Conservation (phyloP, 768 basidiomycete species). For the Nidula microcarpa region DNA sequence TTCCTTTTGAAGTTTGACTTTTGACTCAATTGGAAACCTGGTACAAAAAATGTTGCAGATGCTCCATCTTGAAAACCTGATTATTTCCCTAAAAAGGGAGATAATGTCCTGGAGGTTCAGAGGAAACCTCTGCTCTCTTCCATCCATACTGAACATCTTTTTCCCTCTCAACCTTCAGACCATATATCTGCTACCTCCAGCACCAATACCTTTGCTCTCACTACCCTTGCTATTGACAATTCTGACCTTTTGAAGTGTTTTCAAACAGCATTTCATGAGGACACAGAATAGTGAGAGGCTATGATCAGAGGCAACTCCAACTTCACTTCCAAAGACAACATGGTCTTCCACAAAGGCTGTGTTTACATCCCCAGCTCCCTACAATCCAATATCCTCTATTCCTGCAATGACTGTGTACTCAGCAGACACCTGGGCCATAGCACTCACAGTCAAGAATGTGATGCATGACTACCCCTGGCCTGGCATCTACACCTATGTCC, state of each 20-base stretch:
- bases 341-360: constrained; percentile 18
- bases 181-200: constrained; percentile 15
- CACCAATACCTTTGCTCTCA: constrained; percentile 19
- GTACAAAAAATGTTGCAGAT: constrained; percentile 23
- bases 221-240: constrained; percentile 20
- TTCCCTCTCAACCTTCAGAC: constrained; percentile 5
- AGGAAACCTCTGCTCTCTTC: not conserved
- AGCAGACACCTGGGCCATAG: constrained; percentile 39
- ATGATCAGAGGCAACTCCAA: constrained; percentile 8
- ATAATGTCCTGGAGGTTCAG: not conserved
- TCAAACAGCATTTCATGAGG: constrained; percentile 14
- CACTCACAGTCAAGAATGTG: constrained; percentile 25
- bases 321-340: constrained; percentile 12
- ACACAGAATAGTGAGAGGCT: constrained; percentile 19
- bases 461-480: constrained; percentile 24
- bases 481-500: constrained; percentile 8
- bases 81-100: constrained; percentile 14
- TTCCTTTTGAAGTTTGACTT: constrained; percentile 36
- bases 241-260: constrained; percentile 18
- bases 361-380: constrained; percentile 12
- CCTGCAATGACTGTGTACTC: constrained; percentile 29
- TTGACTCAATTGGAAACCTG: constrained; percentile 23
- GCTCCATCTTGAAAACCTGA: constrained; percentile 25
- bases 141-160: constrained; percentile 18
- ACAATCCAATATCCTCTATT: constrained; percentile 4